A percentile compares a stretch with the other conserved stretches of the same genome.
These are phyloP conservation scores for Claviceps arundinis DNA, from an alignment of 2,329 filamentous ascomycete species.

Conservation along the genomic window DNA sequence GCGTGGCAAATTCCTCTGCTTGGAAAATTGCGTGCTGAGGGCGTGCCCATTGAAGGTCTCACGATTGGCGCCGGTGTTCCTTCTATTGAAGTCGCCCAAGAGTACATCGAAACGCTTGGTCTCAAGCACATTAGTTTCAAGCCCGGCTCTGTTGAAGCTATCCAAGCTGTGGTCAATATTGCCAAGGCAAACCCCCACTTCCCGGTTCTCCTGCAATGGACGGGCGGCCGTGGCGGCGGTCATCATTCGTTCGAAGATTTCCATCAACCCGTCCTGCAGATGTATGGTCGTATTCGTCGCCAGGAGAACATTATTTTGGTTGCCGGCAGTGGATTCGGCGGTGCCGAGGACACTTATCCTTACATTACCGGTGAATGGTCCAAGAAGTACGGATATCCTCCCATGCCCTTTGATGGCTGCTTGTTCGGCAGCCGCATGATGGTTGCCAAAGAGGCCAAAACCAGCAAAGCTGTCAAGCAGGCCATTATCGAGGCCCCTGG, in stretches of 20 bases:
- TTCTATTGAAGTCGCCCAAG: constrained; percentile 82
- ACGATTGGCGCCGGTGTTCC: constrained; percentile 90
- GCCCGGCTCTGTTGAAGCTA: constrained; percentile 77
- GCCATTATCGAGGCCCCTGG: constrained; percentile 79
- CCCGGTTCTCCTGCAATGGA: constrained; percentile 91
- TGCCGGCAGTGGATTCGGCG: constrained; percentile 84
- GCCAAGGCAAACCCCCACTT: constrained; percentile 88
- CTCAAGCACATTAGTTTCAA: constrained; percentile 93
- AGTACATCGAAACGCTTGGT: constrained; percentile 86
- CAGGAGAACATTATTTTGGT: constrained; percentile 79
- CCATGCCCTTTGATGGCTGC: constrained; percentile 90
- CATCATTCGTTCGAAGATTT: constrained; percentile 95
- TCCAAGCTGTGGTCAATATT: constrained; percentile 83
- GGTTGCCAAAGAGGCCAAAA: constrained; percentile 86
- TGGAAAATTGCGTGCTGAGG: constrained; percentile 65
- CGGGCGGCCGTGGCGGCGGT: constrained; percentile 81
- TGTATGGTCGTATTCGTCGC: constrained; percentile 80
- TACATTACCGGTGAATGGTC: constrained; percentile 87
- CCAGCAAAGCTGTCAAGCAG: constrained; percentile 75
- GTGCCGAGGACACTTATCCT: constrained; percentile 79
- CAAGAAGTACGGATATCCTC: constrained; percentile 71
- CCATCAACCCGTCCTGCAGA: constrained; percentile 78
- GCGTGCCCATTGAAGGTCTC: constrained; percentile 80
- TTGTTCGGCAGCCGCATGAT: constrained; percentile 89
- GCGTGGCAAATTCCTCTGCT: constrained; percentile 84